Base-by-base conservation (phyloP, 306 rosid genomes). In the Inga leiocalycina region DNA sequence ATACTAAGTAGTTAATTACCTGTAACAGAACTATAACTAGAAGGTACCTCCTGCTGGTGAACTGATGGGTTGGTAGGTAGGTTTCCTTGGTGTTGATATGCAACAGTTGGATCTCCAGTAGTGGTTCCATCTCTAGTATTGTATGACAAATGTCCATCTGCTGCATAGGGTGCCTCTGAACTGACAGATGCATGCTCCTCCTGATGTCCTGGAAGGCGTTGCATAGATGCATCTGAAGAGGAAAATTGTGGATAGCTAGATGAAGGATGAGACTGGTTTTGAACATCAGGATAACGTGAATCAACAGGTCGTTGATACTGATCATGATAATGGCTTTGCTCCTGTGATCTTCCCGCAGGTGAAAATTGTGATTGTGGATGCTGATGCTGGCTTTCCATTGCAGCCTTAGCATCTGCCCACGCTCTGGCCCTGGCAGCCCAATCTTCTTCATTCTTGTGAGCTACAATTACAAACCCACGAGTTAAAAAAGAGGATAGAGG, bases 31-130 rank as follows among this genome's bases (percentile, higher is more conserved):
- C 93, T 92, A 94, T 97, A 94, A 97, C 97, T 97, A 97, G 97
- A 92, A 97, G 99, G 97, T 94, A 97, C 98, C 99, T 97, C 99
- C 99, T 91, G 99, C 98, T 87, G 98, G 84, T 91, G 91, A 90
- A 92, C 94, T 66, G 95, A 88, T 84, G 93, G 85, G 84, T 91
- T 91, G 82, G 92, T 32, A 46, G 93, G 86, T 56, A 89, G 54
- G 83, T 74, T 90, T 81, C 92, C 94, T 82, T 88, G 92, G 34
- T 24, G 94, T 61, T 91, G 92, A 75, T 87, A 85, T 78, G 87
- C 76, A 89, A 87, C 80, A 86, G 80, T 89, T 22, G 91, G 41
- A 81, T 89, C 95, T 87, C 90, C 91, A 39, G 87, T 79, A 66
- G 84, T 16, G 46, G 87, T 85, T 76, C 90, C 89, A 82, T 88